Evolutionary conservation across 164 flowering plant genomes (phyloP), one percentile per base, ranked within the genome.

Genomic region (Amborella trichopoda): DNA sequence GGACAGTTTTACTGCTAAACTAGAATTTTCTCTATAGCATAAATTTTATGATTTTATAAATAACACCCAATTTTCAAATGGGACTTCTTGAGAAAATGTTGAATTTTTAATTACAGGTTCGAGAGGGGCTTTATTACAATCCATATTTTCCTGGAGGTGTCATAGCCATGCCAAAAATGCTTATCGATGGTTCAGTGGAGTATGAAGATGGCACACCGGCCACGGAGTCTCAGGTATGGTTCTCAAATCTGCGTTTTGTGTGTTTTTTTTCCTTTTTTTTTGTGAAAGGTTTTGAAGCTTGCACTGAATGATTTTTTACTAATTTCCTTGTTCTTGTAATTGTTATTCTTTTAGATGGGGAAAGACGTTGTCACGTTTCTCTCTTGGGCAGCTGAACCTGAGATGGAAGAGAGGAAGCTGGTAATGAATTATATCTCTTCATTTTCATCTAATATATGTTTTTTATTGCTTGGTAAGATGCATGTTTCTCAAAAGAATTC

Each of bases 111-210:
- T 40, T 64, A 26, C 37, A 88, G 94, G 75, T 88, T 45, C 63
- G 91, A 40, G 94, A 83, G 11, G 96, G 96, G 14, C 49, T 83
- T 56, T 82, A 81, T 57, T 88, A 83, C 34, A 88, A 88, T 49
- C 91, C 96, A 34, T 88, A 88, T 71, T 83, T 88, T 52, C 96
- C 96, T 46, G 97, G 94, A 13, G 97, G 97, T 52, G 94, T 91
- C 1, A 88, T 88, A 62, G 97, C 97, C 2, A 88, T 88, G 94
- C 97, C 97, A 18, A 71, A 88, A 66, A 88, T 88, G 97, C 94
- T 84, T 30, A 78, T 55, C 43, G 94, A 81, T 76, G 97, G 84
- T 32, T 91, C 93, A 56, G 51, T 88, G 19, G 97, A 88, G 64
- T 86, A 80, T 61, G 91, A 80, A 63, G 95, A 85, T 63, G 95